Conservation (phyloP, 2,329 filamentous ascomycete genomes). For the Monilinia polystroma region DNA sequence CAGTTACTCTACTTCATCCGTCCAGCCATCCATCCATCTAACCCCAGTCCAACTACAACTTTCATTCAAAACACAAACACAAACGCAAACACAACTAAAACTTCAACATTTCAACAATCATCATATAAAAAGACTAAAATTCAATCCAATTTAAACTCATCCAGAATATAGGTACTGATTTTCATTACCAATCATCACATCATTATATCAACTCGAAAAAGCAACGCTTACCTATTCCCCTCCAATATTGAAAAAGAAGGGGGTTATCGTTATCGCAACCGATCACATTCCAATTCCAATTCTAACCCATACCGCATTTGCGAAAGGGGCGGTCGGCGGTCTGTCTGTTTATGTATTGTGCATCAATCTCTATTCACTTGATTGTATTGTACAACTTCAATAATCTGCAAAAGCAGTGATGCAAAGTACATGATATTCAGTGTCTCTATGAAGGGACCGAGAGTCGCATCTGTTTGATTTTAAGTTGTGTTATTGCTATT, state of each 20-base stretch:
- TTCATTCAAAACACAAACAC: no score
- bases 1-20: no score
- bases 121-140: background rate
- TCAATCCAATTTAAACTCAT: background rate
- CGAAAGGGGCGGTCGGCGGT: conserved; percentile 17
- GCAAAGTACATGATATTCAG: conserved; percentile 23
- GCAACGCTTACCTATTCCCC: background rate
- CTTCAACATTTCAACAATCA: no score
- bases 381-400: conserved; percentile 19
- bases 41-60: no score
- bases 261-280: conserved; percentile 20
- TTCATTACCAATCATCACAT: background rate
- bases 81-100: no score
- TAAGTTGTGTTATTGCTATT: conserved; percentile 12
- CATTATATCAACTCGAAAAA: no score
- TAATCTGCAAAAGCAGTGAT: conserved; percentile 27
- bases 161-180: background rate
- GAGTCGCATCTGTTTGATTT: conserved; percentile 15
- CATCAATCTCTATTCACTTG: conserved; percentile 19
- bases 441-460: conserved; percentile 20
- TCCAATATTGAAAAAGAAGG: background rate
- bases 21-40: no score
- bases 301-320: conserved; percentile 9
- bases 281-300: conserved; percentile 8
- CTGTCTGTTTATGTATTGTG: conserved; percentile 17